Percentiles rank a stretch among this genome's conserved stretches.
Conservation (phyloP, 1,139 yeast genomes). For the Arxiozyma slooffiae region DNA sequence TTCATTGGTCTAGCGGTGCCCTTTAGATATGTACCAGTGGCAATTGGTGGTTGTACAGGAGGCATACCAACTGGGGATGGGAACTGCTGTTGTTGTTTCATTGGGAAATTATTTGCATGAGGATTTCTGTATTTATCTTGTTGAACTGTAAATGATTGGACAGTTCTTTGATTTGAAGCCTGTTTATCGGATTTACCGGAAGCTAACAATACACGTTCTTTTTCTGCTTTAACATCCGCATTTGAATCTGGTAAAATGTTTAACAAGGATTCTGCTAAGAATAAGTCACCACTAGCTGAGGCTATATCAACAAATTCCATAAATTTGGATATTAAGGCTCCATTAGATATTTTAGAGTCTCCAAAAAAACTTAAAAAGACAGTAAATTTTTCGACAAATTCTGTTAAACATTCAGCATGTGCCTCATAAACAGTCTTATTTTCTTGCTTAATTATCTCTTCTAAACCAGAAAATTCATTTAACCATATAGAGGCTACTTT, state of each 20-base stretch:
- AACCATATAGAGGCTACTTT: slow-evolving; percentile 80
- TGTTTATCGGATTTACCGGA: slow-evolving; percentile 25
- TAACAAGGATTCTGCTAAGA: slow-evolving; percentile 64
- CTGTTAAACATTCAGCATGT: slow-evolving; percentile 70
- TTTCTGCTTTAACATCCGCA: slow-evolving; percentile 53
- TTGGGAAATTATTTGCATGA: slow-evolving; percentile 11
- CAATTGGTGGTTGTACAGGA: not conserved
- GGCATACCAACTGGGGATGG: slow-evolving; percentile 2
- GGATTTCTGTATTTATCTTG: slow-evolving; percentile 11
- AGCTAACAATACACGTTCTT: slow-evolving; percentile 70
- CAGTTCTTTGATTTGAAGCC: slow-evolving; percentile 10
- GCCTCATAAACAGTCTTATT: slow-evolving; percentile 56
- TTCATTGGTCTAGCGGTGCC: not conserved
- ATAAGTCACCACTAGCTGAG: slow-evolving; percentile 77
- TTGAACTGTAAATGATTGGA: not conserved
- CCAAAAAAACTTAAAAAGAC: slow-evolving; percentile 58
- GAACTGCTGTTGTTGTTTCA: slow-evolving; percentile 4
- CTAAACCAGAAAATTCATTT: slow-evolving; percentile 55
- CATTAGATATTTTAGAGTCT: slow-evolving; percentile 28
- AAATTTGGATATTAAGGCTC: slow-evolving; percentile 31
- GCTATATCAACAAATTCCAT: slow-evolving; percentile 70
- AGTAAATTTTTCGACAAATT: slow-evolving; percentile 74
- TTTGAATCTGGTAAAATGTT: slow-evolving; percentile 58
- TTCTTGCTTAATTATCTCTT: slow-evolving; percentile 40
- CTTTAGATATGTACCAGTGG: slow-evolving; percentile 1